Evolutionary conservation across 495 filamentous ascomycete genomes (phyloP), one percentile per base, ranked within the genome.

Genomic region (Penicillium lividum): DNA sequence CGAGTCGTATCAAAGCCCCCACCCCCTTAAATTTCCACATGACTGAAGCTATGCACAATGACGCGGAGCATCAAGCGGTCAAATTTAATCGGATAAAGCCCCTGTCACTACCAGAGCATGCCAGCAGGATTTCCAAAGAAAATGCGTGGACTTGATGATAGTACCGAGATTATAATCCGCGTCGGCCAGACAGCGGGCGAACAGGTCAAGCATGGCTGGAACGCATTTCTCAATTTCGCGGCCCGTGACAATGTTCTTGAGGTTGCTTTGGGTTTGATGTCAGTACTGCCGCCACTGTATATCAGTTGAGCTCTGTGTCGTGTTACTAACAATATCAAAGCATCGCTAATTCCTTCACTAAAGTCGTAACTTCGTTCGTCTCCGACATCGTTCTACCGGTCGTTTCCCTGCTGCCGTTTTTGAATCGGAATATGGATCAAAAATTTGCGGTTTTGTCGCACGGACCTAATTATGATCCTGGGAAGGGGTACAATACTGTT

Each of bases 201-300:
- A 22, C 69, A 64, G 48, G 64, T 76, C 13, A 74, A 68, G 43
- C 74, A 77, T 54, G 62, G 82, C 50, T 86, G 82, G 75, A 68
- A 79, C 22, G 83, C 84, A 31, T 91, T 91, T 70, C 67, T 85
- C 29, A 86, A 88, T 53, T 91, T 89, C 58, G 88, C 86, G 7
- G 81, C 89, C 29, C 81, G 85, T 48, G 88, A 89, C 55, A 91
- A 91, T 58, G 86, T 91, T 33, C 79, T 91, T 28, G 86, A 90
- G 67, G 86, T 91, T 44, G 88, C 88, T 13, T 83, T 90, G 45
- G 88, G 88, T 61, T 77, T 91, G 71, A 90, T 91, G 86, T 88
- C 61, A 66, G 78, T 64, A n/a, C 34, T 38, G 11, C 27, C 28
- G 46, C 50, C 6, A 34, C 3, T 31, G 46, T 5, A 33, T 13